Base-by-base conservation (phyloP, 2,329 filamentous ascomycete genomes). In the Zymoseptoria tritici region DNA sequence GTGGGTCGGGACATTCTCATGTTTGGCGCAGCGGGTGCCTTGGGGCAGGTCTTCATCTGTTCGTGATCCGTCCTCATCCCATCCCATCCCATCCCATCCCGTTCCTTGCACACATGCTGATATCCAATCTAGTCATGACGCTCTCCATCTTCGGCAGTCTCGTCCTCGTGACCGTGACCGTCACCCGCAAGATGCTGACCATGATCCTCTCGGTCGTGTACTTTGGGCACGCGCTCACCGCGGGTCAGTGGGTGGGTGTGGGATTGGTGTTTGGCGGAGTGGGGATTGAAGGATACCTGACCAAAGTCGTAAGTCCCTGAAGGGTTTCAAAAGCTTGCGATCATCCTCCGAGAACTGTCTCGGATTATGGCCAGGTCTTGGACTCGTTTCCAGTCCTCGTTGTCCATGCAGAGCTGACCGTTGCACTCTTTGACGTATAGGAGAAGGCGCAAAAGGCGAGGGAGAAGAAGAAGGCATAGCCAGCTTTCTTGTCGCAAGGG, bases 141-240 rank as follows among this genome's bases (percentile, higher is more conserved):
- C 83, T 99, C 5, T 88, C 91, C 13, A 90, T 89, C 55, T 99
- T 97, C 78, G 94, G 90, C 9, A 94, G 89, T 9, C 83, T 99
- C 54, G 82, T 97, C 56, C 85, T 99, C 55, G 93, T 97, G 51
- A 97, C 94, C 4, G 92, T 99, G 2, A 99, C 91, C 1, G 94
- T 99, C 52, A 99, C 94, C 52, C 84, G 94, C 71, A 99, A 99
- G 80, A 99, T 99, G 94, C 84, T 97, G 74, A 97, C 93, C 66
- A 99, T 99, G 94, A 90, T 97, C 61, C 81, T 97, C 56, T 96
- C 91, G 57, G 94, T 99, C 26, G 80, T 97, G 62, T 91, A 91
- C 77, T 99, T 97, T 73, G 94, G 94, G 26, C 94, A 99, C 75
- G 84, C 83, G 64, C 82, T 99, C 54, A 89, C 85, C 26, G 77